Percentiles rank a stretch among this genome's conserved stretches.
These are phyloP conservation scores for Auricularia cornea DNA, from an alignment of 768 basidiomycete genomes.

Conservation along the genomic window DNA sequence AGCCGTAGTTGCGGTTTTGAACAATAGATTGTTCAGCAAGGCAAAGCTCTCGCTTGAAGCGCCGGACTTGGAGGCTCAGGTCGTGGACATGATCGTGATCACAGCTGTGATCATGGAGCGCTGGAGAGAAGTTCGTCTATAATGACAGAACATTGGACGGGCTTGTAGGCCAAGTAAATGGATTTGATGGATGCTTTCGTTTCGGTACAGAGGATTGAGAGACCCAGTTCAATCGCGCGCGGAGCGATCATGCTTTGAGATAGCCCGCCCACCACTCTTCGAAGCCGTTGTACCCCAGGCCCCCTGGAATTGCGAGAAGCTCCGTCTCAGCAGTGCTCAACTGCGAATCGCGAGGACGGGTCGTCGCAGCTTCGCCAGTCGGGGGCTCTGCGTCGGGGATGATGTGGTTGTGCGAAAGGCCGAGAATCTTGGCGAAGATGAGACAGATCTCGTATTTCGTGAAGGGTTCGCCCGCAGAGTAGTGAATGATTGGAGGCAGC, in stretches of 20 bases:
- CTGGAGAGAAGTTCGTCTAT: no score
- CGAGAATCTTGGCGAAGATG: constrained; percentile 62
- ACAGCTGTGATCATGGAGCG: no score
- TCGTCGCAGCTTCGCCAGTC: constrained; percentile 51
- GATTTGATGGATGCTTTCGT: no score
- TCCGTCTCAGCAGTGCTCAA: constrained; percentile 72
- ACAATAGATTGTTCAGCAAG: no score
- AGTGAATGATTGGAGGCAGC: constrained; percentile 75
- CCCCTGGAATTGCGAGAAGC: constrained; percentile 34
- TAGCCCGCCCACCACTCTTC: constrained; percentile 76
- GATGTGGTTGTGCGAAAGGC: constrained; percentile 66
- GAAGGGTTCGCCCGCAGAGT: constrained; percentile 69
- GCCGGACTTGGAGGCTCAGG: no score
- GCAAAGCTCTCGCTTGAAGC: no score
- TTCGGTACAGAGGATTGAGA: neutral
- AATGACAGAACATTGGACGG: no score
- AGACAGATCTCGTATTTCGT: constrained; percentile 94
- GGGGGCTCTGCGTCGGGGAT: constrained; percentile 63
- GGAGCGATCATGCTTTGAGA: constrained; percentile 20
- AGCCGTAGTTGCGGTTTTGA: no score
- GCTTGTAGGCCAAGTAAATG: no score
- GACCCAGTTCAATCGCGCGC: no score
- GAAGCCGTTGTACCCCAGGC: constrained; percentile 58
- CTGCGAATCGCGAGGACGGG: constrained; percentile 73
- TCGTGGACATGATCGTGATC: no score